These are phyloP conservation scores for Talinum fruticosum DNA, from an alignment of 148 eudicot species.

Conservation along the genomic window DNA sequence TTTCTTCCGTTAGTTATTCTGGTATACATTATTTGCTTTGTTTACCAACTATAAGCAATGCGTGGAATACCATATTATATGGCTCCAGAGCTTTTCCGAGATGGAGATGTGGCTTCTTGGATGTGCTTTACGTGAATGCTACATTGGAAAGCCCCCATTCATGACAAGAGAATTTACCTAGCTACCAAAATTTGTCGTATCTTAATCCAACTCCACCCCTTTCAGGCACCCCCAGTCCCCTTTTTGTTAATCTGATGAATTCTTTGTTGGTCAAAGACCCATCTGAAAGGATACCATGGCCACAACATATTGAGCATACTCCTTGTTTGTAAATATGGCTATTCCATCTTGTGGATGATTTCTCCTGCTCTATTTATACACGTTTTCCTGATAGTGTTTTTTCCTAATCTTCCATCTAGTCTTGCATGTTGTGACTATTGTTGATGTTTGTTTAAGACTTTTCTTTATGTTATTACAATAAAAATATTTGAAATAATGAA, in stretches of 20 bases:
- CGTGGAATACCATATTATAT: slow-evolving; percentile 98
- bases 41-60: slow-evolving; percentile 82
- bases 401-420: too few species aligned
- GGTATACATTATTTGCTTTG: slow-evolving; percentile 22
- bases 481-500: too few species aligned
- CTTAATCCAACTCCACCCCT: slow-evolving; percentile 85
- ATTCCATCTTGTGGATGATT: too few species aligned
- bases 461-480: too few species aligned
- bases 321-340: too few species aligned
- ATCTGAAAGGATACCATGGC: slow-evolving; percentile 88
- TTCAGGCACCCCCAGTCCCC: slow-evolving; percentile 70
- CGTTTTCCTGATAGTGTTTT: too few species aligned
- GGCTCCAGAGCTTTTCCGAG: slow-evolving; percentile 98
- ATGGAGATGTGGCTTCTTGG: slow-evolving; percentile 96
- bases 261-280: slow-evolving; percentile 91
- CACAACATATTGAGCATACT: slow-evolving; percentile 75
- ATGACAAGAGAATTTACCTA: slow-evolving; percentile 75
- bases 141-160: slow-evolving; percentile 87
- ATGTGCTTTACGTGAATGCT: slow-evolving; percentile 89
- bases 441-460: too few species aligned
- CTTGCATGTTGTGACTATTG: too few species aligned
- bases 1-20: neutral
- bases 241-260: slow-evolving; percentile 74
- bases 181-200: slow-evolving; percentile 73
- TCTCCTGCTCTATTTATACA: too few species aligned